Base-by-base conservation (phyloP, 2,329 filamentous ascomycete genomes). In the Exophiala bonariae region DNA sequence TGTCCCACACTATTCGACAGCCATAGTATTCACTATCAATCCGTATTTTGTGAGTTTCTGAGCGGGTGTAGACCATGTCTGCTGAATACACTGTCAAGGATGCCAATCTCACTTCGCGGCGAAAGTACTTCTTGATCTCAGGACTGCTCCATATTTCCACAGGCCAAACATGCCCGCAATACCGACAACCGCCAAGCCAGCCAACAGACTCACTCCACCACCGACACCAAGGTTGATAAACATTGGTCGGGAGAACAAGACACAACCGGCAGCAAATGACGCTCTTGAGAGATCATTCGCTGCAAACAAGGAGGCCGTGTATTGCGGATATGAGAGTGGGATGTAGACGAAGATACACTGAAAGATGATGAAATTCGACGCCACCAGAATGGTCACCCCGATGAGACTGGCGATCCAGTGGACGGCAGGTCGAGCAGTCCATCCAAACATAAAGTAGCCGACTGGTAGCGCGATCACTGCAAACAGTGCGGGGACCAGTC, bases 381-480 rank as follows among this genome's bases (percentile, higher is more conserved):
- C 22, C 54, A 58, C n/a, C 31, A 47, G 47, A 18, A 54, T 19
- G 20, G 30, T 38, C 20, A 51, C 34, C 3, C 43, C 44, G n/a
- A 52, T 49, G 6, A 41, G 23, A 16, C 16, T 37, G 2, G 54
- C 63, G 8, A 73, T 72, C 82, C 69, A 26, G 73, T 65, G 2
- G 74, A 81, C 64, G 3, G 62, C 65, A 0, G 64, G 47, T 4
- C 66, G 68, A 2, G 81, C 71, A 1, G 77, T 74, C 76, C 77
- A 86, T 17, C 79, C 50, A 11, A 86, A 56, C 34, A 83, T 58
- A 69, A 83, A 83, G 9, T 83, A 68, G 16, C 80, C 80, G 20
- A 79, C 70, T 0, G 78, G 75, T 0, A 78, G 74, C 2, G 34
- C 23, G 47, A 82, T 69, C 20, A 74, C 65, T 1, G 74, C 76